Percentiles rank a stretch among this genome's conserved stretches.
These are phyloP conservation scores for Sphagnum tenellum DNA, from an alignment of 225 moss, liverwort and hornwort species.

Conservation along the genomic window DNA sequence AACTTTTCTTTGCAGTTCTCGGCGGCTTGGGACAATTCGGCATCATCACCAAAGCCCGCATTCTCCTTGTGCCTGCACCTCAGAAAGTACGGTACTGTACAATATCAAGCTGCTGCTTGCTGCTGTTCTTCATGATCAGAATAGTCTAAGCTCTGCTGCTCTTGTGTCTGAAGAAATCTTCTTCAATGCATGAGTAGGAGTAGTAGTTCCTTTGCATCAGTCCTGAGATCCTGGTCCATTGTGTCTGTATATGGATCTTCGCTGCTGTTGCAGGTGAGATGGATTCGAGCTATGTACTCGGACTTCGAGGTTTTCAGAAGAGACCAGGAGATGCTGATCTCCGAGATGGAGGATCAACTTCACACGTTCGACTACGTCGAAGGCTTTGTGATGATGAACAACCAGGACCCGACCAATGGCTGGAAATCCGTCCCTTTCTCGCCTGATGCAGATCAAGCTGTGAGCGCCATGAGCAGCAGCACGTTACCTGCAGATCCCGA, in stretches of 20 bases:
- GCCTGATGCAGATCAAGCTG: not conserved
- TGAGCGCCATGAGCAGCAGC: slow-evolving; percentile 8
- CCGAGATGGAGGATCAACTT: slow-evolving; percentile 7
- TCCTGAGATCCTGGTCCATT: not conserved
- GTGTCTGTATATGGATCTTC: not conserved
- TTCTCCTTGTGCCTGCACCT: slow-evolving; percentile 49
- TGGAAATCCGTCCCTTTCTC: slow-evolving; percentile 38
- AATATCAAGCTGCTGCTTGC: not conserved
- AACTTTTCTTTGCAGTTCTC: slow-evolving; percentile 53
- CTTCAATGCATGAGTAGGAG: not conserved
- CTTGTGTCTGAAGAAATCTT: too few relatives aligned
- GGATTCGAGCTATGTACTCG: slow-evolving; percentile 38
- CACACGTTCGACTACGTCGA: slow-evolving; percentile 33
- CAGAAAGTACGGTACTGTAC: slow-evolving; percentile 22
- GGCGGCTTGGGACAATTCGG: slow-evolving; percentile 74
- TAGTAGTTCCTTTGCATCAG: not conserved
- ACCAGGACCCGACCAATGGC: slow-evolving; percentile 8
- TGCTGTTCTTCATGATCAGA: not conserved
- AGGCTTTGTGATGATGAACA: slow-evolving; percentile 40
- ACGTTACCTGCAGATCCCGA: slow-evolving; percentile 24
- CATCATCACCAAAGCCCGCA: slow-evolving; percentile 61
- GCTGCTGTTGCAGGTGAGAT: slow-evolving; percentile 20
- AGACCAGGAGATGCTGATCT: slow-evolving; percentile 32
- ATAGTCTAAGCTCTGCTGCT: too few relatives aligned
- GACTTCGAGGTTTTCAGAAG: slow-evolving; percentile 24